Evolutionary conservation across 2,329 filamentous ascomycete species (phyloP).

Genomic region (Furcasterigmium furcatum): DNA sequence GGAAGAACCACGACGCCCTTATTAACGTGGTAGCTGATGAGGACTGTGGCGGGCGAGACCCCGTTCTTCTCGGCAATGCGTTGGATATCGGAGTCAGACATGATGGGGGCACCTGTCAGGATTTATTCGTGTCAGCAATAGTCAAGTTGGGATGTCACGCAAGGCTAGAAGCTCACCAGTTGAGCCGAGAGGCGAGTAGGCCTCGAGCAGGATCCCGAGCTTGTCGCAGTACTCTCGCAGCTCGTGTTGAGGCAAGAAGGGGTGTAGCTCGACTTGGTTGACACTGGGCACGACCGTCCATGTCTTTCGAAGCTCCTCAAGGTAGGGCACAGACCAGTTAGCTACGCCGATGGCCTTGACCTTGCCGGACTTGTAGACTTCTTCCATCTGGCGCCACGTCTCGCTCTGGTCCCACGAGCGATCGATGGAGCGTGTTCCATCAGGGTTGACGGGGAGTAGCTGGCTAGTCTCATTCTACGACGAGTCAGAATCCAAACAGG

Average conservation of each 20-base stretch:
- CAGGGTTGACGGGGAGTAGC: slow-evolving; percentile 17
- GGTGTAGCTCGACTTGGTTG: slow-evolving; percentile 29
- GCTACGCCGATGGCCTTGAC: slow-evolving; percentile 28
- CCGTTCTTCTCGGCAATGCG: slow-evolving; percentile 17
- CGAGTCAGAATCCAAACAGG: not conserved
- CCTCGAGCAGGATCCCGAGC: slow-evolving; percentile 25
- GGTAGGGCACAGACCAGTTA: slow-evolving; percentile 24
- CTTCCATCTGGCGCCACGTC: slow-evolving; percentile 23
- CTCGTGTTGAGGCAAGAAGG: slow-evolving; percentile 24
- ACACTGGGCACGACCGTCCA: slow-evolving; percentile 21
- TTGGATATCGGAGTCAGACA: slow-evolving; percentile 1
- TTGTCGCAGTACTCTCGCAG: slow-evolving; percentile 23
- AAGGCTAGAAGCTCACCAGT: slow-evolving; percentile 9
- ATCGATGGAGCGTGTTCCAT: slow-evolving; percentile 22
- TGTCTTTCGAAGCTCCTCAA: slow-evolving; percentile 19
- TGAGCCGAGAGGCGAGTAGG: slow-evolving; percentile 6
- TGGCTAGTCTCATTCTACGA: slow-evolving; percentile 4
- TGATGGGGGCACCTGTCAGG: slow-evolving; percentile 4
- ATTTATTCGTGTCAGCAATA: no score
- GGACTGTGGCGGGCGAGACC: slow-evolving; percentile 18
- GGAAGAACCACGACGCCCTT: slow-evolving; percentile 18
- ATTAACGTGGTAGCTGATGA: slow-evolving; percentile 20
- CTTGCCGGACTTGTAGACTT: slow-evolving; percentile 11
- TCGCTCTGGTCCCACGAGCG: slow-evolving; percentile 8
- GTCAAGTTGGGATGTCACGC: no score